Evolutionary conservation across 1,284 basidiomycete genomes (phyloP), one percentile per base, ranked within the genome.

Genomic region (Ceratobasidium sp.): DNA sequence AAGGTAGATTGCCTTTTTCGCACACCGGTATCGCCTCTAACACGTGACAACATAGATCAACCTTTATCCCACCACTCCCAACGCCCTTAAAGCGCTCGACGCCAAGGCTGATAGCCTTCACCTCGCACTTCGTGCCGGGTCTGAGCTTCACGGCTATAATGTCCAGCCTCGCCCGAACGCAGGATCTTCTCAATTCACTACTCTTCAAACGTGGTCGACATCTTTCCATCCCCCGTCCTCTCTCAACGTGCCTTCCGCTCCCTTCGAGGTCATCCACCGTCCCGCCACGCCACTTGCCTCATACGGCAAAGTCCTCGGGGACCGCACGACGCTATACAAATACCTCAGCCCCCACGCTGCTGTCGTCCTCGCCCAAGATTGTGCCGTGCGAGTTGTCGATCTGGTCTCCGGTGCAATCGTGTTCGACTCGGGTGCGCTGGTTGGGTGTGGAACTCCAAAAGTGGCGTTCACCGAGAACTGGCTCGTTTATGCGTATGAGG

Each of bases 301-400:
- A 3, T 84, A 92, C 22, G 96, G 96, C 9, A 91, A 91, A 79
- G 95, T 97, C 2, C 85, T 95, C 1, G 95, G 94, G 6, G 92
- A 98, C 82, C 90, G 97, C 75, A 90, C 89, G 33, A 96, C 96
- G 50, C 82, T 98, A 72, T 97, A 98, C 87, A 99, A 99, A 85
- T 98, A 97, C 81, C 87, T 98, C 77, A 97, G 97, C 81, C 92
- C 93, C 5, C 90, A 95, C 78, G 85, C 92, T 53, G 89, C 91
- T 2, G 85, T 95, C 33, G 84, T 91, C 7, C 93, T 92, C 17
- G 82, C 86, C 4, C 27, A 81, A 3, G 82, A 81, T 17, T 94
- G 93, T 78, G 89, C 89, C 1, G 80, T 98, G 9, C 92, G 93
- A 79, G 83, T 98, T 7, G 79, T 98, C 22, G 95, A 98, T 80